Base-by-base conservation (phyloP, 257 asterid genomes). In the Solanum phureja region DNA sequence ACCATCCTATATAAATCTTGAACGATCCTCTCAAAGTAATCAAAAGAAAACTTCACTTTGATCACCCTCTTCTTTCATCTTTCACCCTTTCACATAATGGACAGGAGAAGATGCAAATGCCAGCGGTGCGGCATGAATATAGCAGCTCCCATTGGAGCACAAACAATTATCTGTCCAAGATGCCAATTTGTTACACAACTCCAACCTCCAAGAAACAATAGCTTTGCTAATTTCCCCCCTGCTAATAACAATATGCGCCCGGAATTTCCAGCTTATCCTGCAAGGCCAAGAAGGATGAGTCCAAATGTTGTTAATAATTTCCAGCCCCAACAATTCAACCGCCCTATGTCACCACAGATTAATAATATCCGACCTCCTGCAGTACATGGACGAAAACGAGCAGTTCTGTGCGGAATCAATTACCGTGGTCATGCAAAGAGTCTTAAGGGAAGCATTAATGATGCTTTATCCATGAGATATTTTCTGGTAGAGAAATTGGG, bases 371-470 rank as follows among this genome's bases (percentile, higher is more conserved):
- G 56, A 66, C 89, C 94, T 34, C 79, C 56, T 71, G 75, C 94
- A 23, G 89, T 90, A 5, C 88, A 88, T 69, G 93, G 94, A 60
- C 88, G 82, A 86, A 94, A 91, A 88, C 90, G 98, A 79, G 96
- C 96, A n/a, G 91, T 93, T 82, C 86, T 93, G 52, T 94, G 98
- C 88, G 96, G 95, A 71, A 91, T 92, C 60, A 93, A 92, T 90
- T 94, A 94, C 90, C 83, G 91, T 18, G 94, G 94, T 12, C 92
- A 92, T 87, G 89, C 49, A 42, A 81, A 88, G 91, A 92, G 89
- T 89, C 91, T 94, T 27, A 88, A 90, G 7, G 98, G 98, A 62
- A 92, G 91, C 33, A 89, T 93, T 84, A 93, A 94, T 60, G 98
- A 94, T 74, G 95, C 91, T 81, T 73, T 87, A 90, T 87, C 91